Evolutionary conservation across 2,329 filamentous ascomycete species (phyloP), one percentile per base, ranked within the genome.

Genomic region (Cladosporium sp.): DNA sequence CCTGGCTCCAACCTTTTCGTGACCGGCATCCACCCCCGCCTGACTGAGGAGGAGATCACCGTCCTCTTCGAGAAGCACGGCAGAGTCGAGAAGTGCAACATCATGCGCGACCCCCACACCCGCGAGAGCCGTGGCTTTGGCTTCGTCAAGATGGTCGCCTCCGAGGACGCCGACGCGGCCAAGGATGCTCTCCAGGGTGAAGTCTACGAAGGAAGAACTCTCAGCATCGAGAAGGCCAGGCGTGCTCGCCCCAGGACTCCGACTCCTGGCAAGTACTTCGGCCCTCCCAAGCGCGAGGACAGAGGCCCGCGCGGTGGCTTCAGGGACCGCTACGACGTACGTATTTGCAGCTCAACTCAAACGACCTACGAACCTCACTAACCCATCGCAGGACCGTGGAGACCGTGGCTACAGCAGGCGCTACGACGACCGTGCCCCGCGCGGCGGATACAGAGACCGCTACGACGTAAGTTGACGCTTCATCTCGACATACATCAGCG

Each of bases 21-120:
- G 60, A 99, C 93, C 57, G 93, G 93, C 62, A 99, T 99, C 60
- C 90, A 97, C 70, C 93, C 93, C 52, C 88, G 88, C 64, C 82
- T 99, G 59, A 85, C 82, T 42, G 93, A 99, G 71, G 81, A 85
- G 13, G 93, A 97, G 68, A 89, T 99, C 55, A 87, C 88, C 49
- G 90, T 90, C 70, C 85, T 99, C 59, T 99, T 99, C 67, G 90
- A 96, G 75, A 99, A 97, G 75, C 97, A 97, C 66, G 93, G 93
- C 61, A 90, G 96, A 68, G 93, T 99, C 47, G 92, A 97, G 76
- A 97, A 95, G 75, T 97, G 92, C 77, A 95, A 96, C 72, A 99
- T 99, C 76, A 99, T 99, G 93, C 84, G 92, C 66, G 93, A 99
- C 68, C 93, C 93, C 56, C 93, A 99, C 73, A 95, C 89, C 66